These are phyloP conservation scores for Macrophomina phaseolina DNA, from an alignment of 2,329 filamentous ascomycete genomes.

Conservation along the genomic window DNA sequence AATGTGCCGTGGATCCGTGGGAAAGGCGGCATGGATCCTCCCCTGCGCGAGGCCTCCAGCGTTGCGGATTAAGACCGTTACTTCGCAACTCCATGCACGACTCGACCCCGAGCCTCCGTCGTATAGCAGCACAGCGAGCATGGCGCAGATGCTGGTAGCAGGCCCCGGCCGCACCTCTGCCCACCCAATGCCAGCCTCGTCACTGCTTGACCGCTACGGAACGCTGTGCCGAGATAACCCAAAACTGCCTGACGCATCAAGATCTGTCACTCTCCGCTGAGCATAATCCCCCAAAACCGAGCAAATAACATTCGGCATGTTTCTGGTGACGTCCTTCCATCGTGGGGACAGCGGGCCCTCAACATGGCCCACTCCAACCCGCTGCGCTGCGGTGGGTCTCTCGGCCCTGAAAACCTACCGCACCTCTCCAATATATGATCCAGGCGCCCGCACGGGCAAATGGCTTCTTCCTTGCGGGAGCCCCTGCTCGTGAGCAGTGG, in stretches of 20 bases:
- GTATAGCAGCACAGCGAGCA: background rate
- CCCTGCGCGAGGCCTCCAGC: background rate
- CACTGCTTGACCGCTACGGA: background rate
- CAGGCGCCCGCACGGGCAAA: background rate
- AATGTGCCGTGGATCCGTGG: constrained; percentile 9
- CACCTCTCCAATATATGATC: background rate
- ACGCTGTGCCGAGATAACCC: background rate
- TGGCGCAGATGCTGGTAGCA: constrained; percentile 1
- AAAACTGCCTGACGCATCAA: background rate
- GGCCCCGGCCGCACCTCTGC: background rate
- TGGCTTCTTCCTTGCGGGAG: background rate
- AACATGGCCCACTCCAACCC: background rate
- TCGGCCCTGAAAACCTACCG: too few species aligned
- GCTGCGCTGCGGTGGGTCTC: too few species aligned
- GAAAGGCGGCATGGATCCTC: constrained; percentile 1
- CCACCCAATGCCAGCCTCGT: background rate
- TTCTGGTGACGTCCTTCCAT: background rate
- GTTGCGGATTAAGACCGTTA: constrained; percentile 1
- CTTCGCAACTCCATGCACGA: too few species aligned
- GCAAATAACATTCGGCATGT: background rate
- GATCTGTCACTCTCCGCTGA: background rate
- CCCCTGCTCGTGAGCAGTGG: background rate
- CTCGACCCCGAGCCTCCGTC: background rate
- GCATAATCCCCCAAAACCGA: background rate
- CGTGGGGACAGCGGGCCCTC: background rate